Conservation (phyloP, 2,329 filamentous ascomycete species). For the Aspergillus sp. region DNA sequence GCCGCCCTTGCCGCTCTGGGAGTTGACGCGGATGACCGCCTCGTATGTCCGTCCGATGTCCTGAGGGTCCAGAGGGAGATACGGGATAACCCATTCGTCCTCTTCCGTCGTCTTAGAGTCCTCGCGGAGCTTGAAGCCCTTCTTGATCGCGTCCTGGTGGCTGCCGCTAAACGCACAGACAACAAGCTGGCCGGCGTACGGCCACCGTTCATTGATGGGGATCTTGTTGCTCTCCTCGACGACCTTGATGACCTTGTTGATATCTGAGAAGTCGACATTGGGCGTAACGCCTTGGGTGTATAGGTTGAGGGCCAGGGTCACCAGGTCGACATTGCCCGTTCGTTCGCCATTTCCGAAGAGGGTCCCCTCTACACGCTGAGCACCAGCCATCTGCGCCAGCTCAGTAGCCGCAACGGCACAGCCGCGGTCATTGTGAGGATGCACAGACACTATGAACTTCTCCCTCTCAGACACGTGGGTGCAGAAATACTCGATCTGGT, state of each 20-base stretch:
- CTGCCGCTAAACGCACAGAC: slow-evolving; percentile 84
- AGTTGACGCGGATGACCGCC: slow-evolving; percentile 95
- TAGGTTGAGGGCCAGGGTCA: slow-evolving; percentile 84
- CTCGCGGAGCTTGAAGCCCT: slow-evolving; percentile 63
- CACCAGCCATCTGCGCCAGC: slow-evolving; percentile 90
- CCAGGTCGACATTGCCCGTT: slow-evolving; percentile 90
- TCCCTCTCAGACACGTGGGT: slow-evolving; percentile 72
- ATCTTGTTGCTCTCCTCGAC: slow-evolving; percentile 95
- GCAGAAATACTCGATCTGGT: slow-evolving; percentile 95
- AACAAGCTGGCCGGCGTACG: slow-evolving; percentile 86
- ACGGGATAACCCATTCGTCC: slow-evolving; percentile 73
- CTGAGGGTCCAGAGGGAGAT: slow-evolving; percentile 82
- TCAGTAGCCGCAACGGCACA: slow-evolving; percentile 85
- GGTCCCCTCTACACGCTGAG: slow-evolving; percentile 86
- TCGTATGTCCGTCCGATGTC: slow-evolving; percentile 97
- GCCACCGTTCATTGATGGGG: slow-evolving; percentile 77
- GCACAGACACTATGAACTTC: slow-evolving; percentile 79
- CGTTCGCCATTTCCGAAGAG: slow-evolving; percentile 92
- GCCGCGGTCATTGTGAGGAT: slow-evolving; percentile 90
- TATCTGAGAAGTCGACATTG: slow-evolving; percentile 82
- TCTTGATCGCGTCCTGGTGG: slow-evolving; percentile 95
- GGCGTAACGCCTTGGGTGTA: slow-evolving; percentile 88
- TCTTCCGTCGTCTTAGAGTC: slow-evolving; percentile 50
- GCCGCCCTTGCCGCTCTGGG: slow-evolving; percentile 88
- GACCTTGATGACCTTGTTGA: slow-evolving; percentile 73